Base-by-base conservation (phyloP, 176 grass and related monocot species). In the Panicum miliaceum region DNA sequence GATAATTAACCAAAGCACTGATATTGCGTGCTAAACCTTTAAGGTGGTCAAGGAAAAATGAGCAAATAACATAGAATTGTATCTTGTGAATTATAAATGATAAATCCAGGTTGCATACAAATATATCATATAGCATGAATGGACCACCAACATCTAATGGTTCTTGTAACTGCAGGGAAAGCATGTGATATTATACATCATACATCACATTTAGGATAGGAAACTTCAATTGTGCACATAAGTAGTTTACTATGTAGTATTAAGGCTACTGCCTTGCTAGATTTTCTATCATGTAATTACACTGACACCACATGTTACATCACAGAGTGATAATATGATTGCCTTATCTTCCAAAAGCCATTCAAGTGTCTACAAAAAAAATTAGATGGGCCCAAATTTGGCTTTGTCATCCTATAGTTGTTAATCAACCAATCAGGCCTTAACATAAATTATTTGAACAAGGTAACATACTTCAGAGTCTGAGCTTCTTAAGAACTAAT, bases 1-100 rank as follows among this genome's bases (percentile, higher is more conserved):
- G 12, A 63, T 29, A 75, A 75, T 83, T 78, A 84, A 79, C 23
- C 60, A 76, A 84, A 89, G 34, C 19, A 68, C 14, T 61, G 25
- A 13, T 15, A 75, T 2, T 32, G 1, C 4, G 1, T 73, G 5
- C 23, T 35, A 29, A 79, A 88, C 15, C 26, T 64, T 36, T 1
- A 76, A 14, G 4, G 56, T 51, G 4, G 32, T 35, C 19, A 56
- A 54, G 45, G 36, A 76, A 43, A 65, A 26, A 14, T 32, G 16
- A 61, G 22, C 12, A 75, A 38, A 84, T 20, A 76, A 11, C 3
- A 29, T 45, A 81, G 4, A 42, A 15, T 12, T 26, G 29, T 25
- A 69, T 71, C 63, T 85, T 56, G 6, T 19, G 38, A 42, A 81
- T 29, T 75, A 23, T 48, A 74, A 68, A 80, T 27, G 68, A 23